These are phyloP conservation scores for Climacium dendroides DNA, from an alignment of 225 moss, liverwort and hornwort genomes.

Conservation along the genomic window DNA sequence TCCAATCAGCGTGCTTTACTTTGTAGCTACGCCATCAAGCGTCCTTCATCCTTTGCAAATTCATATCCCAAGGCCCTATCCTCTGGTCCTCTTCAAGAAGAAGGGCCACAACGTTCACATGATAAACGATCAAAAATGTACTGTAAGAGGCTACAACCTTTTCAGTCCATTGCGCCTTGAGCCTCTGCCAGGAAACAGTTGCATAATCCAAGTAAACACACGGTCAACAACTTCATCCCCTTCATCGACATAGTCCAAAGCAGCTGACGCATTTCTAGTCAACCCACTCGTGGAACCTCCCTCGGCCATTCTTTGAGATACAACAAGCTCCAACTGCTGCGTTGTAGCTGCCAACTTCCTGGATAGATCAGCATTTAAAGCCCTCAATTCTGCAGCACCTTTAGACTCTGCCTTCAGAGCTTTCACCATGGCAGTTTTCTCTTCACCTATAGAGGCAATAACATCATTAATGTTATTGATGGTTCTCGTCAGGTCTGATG, in stretches of 20 bases:
- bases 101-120: background rate
- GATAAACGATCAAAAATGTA: conserved; percentile 20
- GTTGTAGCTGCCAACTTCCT: conserved; percentile 90
- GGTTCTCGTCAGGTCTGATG: conserved; percentile 47
- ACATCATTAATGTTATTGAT: conserved; percentile 67
- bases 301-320: conserved; percentile 83
- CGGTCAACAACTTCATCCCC: conserved; percentile 98
- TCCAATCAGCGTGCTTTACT: conserved; percentile 7
- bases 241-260: conserved; percentile 84
- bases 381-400: conserved; percentile 69
- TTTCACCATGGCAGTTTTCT: conserved; percentile 77
- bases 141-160: conserved; percentile 29
- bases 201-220: conserved; percentile 91
- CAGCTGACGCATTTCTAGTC: conserved; percentile 28
- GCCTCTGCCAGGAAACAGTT: conserved; percentile 75
- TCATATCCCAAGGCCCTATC: conserved; percentile 4
- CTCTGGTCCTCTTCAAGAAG: conserved; percentile 1
- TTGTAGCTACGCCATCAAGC: conserved; percentile 5
- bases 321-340: conserved; percentile 85
- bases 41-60: background rate
- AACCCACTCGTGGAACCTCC: conserved; percentile 23
- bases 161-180: conserved; percentile 68
- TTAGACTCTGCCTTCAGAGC: conserved; percentile 84
- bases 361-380: conserved; percentile 70
- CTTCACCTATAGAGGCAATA: conserved; percentile 54